phyloP scores from a whole-genome alignment of 192 early-diverging fungal species.

The Coemansia sp. region DNA sequence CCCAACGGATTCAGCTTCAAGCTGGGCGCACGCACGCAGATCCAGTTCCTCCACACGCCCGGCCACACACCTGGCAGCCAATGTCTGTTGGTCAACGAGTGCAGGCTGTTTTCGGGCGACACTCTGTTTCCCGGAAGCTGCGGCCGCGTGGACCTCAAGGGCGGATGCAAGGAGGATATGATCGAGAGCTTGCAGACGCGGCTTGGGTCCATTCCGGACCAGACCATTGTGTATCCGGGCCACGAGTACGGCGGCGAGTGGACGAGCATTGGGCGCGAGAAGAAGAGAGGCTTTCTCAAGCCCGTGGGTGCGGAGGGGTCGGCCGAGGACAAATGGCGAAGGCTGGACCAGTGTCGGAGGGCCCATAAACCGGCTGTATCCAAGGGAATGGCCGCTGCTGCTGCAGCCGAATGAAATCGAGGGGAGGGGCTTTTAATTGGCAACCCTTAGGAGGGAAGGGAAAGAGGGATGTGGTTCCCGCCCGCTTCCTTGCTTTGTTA shows the following conservation, averaged over 20 bases:
- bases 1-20: constrained; percentile 59
- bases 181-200: constrained; percentile 68
- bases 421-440: too few species aligned
- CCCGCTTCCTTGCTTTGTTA: too few species aligned
- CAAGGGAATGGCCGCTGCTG: too few species aligned
- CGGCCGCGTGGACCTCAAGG: constrained; percentile 83
- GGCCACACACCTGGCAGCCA: constrained; percentile 91
- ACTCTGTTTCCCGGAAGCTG: constrained; percentile 80
- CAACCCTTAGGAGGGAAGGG: too few species aligned
- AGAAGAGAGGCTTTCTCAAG: constrained; percentile 48
- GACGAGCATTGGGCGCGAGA: constrained; percentile 78
- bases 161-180: constrained; percentile 69
- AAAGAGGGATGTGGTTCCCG: too few species aligned
- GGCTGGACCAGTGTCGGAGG: constrained; percentile 11
- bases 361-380: neutral
- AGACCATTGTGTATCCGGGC: constrained; percentile 84
- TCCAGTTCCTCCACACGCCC: constrained; percentile 88
- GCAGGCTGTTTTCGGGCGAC: constrained; percentile 82
- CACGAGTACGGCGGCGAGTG: constrained; percentile 85
- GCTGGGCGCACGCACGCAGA: constrained; percentile 55
- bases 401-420: too few species aligned
- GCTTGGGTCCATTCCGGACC: constrained; percentile 61
- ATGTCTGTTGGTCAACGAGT: constrained; percentile 75
- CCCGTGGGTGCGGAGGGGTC: constrained; percentile 21
- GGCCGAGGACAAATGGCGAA: constrained; percentile 26